Base-by-base conservation (phyloP, 345 rosid species). In the Pistacia atlantica region DNA sequence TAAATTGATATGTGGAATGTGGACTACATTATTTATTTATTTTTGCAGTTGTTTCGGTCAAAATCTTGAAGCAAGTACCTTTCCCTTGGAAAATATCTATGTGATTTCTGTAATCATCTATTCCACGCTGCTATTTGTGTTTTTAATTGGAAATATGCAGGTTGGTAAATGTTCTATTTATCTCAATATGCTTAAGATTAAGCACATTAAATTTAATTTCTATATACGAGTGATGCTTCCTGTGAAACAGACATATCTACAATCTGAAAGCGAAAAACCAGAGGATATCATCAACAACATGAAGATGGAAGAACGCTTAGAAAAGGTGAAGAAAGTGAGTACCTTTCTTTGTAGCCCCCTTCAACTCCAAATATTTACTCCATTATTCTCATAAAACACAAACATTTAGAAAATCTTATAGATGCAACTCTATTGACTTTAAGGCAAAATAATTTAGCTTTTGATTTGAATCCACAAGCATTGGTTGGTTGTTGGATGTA, bases 141-240 rank as follows among this genome's bases (percentile, higher is more conserved):
- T 83, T 75, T 85, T 88, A 71, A 84, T 88, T 28, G 89, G 91
- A 76, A 84, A 86, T 75, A 84, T 86, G 86, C 87, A 84, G 89
- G 89, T 88, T 55, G 38, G 86, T 84, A 46, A 3, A 11, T 38
- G 33, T 81, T 0, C 17, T 52, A 31, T 28, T 55, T 12, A 0
- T n/a, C 2, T 65, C n/a, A 3, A 42, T 22, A 22, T 31, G 35
- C 64, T 25, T 25, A 9, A 3, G 35, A 60, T 37, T 20, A 16
- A 64, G 48, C 20, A 5, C 38, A 2, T 5, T 64, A 64, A 65
- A 17, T 38, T 37, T 11, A n/a, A 4, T 66, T 42, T 66, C 18
- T 38, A 38, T 42, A 4, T 11, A 60, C 25, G 31, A 25, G 0
- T 4, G 0, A 12, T 60, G 17, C 25, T 60, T 25, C 35, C 18